Evolutionary conservation across 2,329 filamentous ascomycete genomes (phyloP), one percentile per base, ranked within the genome.

Genomic region (Colletotrichum tanaceti): DNA sequence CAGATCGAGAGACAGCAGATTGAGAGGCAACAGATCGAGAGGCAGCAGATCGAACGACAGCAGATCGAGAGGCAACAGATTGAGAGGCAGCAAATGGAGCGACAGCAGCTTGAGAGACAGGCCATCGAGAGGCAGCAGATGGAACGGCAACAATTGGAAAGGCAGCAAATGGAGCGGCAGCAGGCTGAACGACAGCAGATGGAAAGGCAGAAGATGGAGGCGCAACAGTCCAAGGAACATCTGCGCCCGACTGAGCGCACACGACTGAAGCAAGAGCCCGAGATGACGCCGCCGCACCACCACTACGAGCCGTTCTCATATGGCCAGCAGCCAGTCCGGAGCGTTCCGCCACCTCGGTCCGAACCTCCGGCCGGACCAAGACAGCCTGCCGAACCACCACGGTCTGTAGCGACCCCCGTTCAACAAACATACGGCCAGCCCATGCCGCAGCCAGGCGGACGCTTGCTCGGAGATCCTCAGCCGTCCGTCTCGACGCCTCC

Each of bases 261-360:
- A n/a, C 70, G 70, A 5, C 47, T 86, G 55, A 87, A 87, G 74
- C 84, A 86, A 71, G 86, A 87, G 71, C 81, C 81, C 3, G 85
- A 87, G 54, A 72, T 80, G 52, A 74, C 75, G n/a, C 71, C 68
- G 18, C 70, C 74, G 14, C 79, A 78, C 43, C 80, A 79, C 64
- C 83, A 81, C 44, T 84, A 82, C 67, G 85, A 87, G 46, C 76
- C 79, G 0, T 86, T 81, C 63, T 75, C 77, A 20, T 77, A 81
- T 60, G 80, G 79, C 20, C 79, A 79, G 47, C 77, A 80, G 55
- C 75, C 78, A 47, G 81, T 55, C 28, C 61, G 82, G 32, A 78
- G 77, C 20, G 77, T 79, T 4, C 66, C 61, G 35, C 76, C 79
- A 24, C 73, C 81, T 7, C 76, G 84, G 58, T 72, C 73, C 41